Evolutionary conservation across 495 filamentous ascomycete species (phyloP).

Genomic region (Tuber indicum): DNA sequence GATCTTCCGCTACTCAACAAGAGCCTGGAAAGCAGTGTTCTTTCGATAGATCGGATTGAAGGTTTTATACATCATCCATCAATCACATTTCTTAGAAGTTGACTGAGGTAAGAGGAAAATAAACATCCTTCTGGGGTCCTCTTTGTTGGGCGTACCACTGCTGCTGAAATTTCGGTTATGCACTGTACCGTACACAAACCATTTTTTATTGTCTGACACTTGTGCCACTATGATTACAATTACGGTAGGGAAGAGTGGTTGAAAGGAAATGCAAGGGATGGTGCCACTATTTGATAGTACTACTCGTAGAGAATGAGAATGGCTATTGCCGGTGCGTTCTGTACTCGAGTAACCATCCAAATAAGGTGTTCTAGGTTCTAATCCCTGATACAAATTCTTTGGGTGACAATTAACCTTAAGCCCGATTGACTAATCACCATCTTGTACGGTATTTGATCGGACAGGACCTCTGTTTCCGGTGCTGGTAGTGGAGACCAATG

Average conservation of each 20-base stretch:
- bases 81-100: too few species aligned
- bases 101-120: too few species aligned
- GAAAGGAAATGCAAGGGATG: background rate
- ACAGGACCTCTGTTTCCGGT: background rate
- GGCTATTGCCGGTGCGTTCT: background rate
- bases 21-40: too few species aligned
- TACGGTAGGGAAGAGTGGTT: background rate
- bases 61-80: too few species aligned
- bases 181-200: too few species aligned
- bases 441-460: background rate
- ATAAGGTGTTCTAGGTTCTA: background rate
- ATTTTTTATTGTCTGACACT: too few species aligned
- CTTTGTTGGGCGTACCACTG: too few species aligned
- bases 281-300: background rate
- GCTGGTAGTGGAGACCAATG: background rate
- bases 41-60: too few species aligned
- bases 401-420: background rate
- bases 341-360: background rate
- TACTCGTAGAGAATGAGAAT: background rate
- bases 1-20: too few species aligned
- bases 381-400: background rate
- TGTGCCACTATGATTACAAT: background rate
- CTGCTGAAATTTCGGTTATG: too few species aligned
- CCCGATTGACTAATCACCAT: background rate
- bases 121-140: too few species aligned